Base-by-base conservation (phyloP, 2,329 filamentous ascomycete genomes). In the Boeremia lycopersici region DNA sequence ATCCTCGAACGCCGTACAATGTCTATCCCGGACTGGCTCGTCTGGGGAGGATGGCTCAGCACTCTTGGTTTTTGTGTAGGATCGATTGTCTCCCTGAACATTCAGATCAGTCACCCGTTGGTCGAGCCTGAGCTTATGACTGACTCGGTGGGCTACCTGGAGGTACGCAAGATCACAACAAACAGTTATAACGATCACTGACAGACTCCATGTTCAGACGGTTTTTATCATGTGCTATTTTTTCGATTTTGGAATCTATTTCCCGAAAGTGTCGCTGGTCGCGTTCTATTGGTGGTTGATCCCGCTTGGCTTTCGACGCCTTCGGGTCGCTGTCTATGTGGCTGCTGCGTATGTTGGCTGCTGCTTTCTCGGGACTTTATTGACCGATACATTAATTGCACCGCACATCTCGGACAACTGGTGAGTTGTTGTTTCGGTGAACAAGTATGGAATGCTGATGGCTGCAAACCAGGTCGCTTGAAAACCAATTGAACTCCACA, bases 201-300 rank as follows among this genome's bases (percentile, higher is more conserved):
- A 54, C 26, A 11, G n/a, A 23, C 19, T 23, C 5, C 9, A 25
- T 3, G 29, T 17, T 25, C 34, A 66, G 63, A 60, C 59, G 6
- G 64, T 67, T 4, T 67, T 60, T 34, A 39, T 57, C 17, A 56
- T 64, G 17, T 50, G 48, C 15, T 67, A 57, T 39, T 58, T 66
- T 29, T 66, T 67, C 45, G 60, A 67, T n/a, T 48, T 63, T 6
- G 62, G 62, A 9, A 35, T 67, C 23, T 67, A 62, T 33, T 61
- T 66, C 5, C 64, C 63, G 15, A 67, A 66, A 35, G 56, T 44
- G 2, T 62, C 64, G 3, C 42, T 67, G 3, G 49, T 64, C 5
- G 54, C 64, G 1, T 67, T 67, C 42, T 67, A 62, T 45, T 64
- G 62, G 63, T 67, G 64, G 64, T 40, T 67, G 31, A 61, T 67